These are phyloP conservation scores for Apophysomyces ossiformis DNA, from an alignment of 371 early-diverging fungal genomes.

Conservation along the genomic window DNA sequence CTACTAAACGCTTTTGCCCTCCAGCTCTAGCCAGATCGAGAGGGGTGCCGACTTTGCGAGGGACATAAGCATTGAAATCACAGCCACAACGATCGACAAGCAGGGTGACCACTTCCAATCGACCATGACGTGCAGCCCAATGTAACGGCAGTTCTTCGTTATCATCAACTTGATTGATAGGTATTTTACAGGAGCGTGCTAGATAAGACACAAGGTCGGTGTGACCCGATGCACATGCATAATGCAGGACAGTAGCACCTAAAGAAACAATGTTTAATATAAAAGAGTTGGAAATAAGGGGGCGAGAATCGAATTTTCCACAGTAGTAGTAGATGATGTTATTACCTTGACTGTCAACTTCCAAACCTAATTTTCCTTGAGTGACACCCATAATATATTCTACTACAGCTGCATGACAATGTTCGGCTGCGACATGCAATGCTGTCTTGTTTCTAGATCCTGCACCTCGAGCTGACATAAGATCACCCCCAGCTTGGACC, in stretches of 20 bases:
- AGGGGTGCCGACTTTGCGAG: constrained; percentile 38
- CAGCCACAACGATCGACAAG: constrained; percentile 38
- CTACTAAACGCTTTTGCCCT: constrained; percentile 43
- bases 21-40: constrained; percentile 46
- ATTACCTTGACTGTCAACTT: constrained; percentile 41
- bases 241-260: constrained; percentile 52
- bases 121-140: constrained; percentile 43
- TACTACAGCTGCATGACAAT: constrained; percentile 40
- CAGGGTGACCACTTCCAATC: constrained; percentile 37
- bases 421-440: constrained; percentile 48
- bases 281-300: neutral
- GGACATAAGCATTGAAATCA: constrained; percentile 40
- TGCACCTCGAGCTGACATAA: constrained; percentile 33
- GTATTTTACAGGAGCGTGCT: constrained; percentile 31
- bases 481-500: constrained; percentile 46
- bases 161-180: constrained; percentile 28
- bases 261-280: neutral
- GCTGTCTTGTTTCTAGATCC: constrained; percentile 41
- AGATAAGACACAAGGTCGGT: constrained; percentile 39
- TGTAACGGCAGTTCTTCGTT: constrained; percentile 43
- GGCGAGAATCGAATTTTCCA: neutral
- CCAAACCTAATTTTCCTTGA: constrained; percentile 28
- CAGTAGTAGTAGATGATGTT: no score
- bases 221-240: constrained; percentile 48
- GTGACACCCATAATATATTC: constrained; percentile 43